Evolutionary conservation across 306 rosid genomes (phyloP).

Genomic region (Lablab purpureus): DNA sequence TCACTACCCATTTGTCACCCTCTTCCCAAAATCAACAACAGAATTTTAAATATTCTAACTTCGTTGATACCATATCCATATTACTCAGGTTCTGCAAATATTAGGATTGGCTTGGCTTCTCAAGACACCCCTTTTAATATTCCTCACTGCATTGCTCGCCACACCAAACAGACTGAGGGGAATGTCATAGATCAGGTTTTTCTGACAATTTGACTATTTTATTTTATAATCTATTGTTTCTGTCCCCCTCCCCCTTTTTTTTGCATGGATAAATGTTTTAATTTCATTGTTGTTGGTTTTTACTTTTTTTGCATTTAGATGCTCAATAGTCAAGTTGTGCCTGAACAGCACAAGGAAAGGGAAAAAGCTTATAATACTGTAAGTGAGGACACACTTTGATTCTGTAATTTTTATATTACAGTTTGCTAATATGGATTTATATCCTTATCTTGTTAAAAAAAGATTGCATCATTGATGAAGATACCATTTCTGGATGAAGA

Average conservation of each 20-base stretch:
- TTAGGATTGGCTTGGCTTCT: slow-evolving; percentile 91
- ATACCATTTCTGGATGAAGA: slow-evolving; percentile 91
- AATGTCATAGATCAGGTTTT: slow-evolving; percentile 91
- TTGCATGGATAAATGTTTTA: slow-evolving; percentile 5
- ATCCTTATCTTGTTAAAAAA: not conserved
- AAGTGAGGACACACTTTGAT: slow-evolving; percentile 46
- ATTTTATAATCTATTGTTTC: not conserved
- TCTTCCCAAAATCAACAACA: slow-evolving; percentile 12
- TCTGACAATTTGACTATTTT: slow-evolving; percentile 12
- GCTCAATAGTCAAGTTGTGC: slow-evolving; percentile 76
- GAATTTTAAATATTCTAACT: slow-evolving; percentile 34
- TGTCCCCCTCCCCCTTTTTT: not conserved
- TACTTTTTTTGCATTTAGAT: slow-evolving; percentile 57
- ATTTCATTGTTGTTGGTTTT: slow-evolving; percentile 33
- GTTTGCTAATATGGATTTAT: slow-evolving; percentile 23
- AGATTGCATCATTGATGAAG: slow-evolving; percentile 84
- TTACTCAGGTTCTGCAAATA: slow-evolving; percentile 75
- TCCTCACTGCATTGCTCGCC: slow-evolving; percentile 93
- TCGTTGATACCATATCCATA: slow-evolving; percentile 23
- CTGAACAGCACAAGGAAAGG: slow-evolving; percentile 79
- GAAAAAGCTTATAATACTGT: slow-evolving; percentile 91
- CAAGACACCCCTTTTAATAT: slow-evolving; percentile 77
- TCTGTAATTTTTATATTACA: slow-evolving; percentile 13
- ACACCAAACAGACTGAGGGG: slow-evolving; percentile 68
- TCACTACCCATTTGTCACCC: slow-evolving; percentile 16